Base-by-base conservation (phyloP, 2,329 filamentous ascomycete genomes). In the Hypoxylon sp. region DNA sequence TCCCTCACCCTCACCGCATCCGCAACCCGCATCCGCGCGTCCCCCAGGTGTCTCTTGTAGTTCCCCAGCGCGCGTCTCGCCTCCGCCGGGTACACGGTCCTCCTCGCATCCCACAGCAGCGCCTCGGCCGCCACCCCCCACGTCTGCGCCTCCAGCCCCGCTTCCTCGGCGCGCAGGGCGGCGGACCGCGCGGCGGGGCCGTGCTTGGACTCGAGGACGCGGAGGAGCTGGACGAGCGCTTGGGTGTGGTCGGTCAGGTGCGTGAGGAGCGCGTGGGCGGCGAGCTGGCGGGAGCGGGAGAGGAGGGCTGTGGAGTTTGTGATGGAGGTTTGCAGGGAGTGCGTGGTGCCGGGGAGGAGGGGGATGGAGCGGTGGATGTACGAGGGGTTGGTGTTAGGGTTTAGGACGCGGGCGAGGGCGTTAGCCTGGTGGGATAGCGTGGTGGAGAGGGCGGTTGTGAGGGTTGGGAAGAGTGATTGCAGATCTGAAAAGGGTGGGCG, bases 341-440 rank as follows among this genome's bases (percentile, higher is more conserved):
- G 17, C n/a, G 82, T 74, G 22, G 79, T 75, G 1, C 74, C 65
- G 0, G 82, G 76, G 1, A 90, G 77, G 17, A 79, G 76, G 1
- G 85, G 78, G 51, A 89, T 82, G 22, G 79, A 75, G 19, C 87
- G 85, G 76, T 89, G 87, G n/a, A 88, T 77, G 70, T 80, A 86
- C 19, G 84, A 85, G 0, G 84, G 78, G 72, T 85, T 85, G 0
- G 82, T 85, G 15, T 76, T 76, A 0, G 84, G 83, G 65, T 81
- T 79, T 2, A 79, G 73, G 32, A 85, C 76, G 39, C 84, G 81
- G 1, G 83, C 79, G 22, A 87, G 78, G 15, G 77, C 70, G 13
- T 81, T 76, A 24, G 85, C 85, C 13, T 81, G 79, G 1, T 78
- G 71, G 56, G 83, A 82, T 0, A 89, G 79, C n/a, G 78, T 77